Base-by-base conservation (phyloP, 2,329 filamentous ascomycete species). In the Botrytis porri region DNA sequence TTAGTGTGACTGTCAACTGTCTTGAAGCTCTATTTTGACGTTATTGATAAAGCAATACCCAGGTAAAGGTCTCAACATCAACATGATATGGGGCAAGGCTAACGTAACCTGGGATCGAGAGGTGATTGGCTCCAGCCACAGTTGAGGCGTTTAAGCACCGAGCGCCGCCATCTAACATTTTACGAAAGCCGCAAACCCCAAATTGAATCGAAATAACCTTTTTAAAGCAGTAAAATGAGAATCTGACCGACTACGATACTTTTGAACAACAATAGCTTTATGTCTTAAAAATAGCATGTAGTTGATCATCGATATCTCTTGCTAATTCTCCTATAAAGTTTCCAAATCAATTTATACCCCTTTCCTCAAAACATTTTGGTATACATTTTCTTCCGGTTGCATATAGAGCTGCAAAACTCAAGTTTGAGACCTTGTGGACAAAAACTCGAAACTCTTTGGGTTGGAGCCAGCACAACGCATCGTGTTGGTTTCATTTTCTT, bases 111-210 rank as follows among this genome's bases (percentile, higher is more conserved):
- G 14, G 20, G 4, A 18, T 18, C 22, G 37, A n/a, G 16, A 18
- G 67, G 0, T 74, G 70, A 74, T 72, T 74, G 73, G 73, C 25
- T 71, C 48, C n/a, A 72, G 69, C 69, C 69, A 71, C 69, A 71
- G 10, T 32, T 71, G 25, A 45, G 51, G 69, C 57, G 69, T 35
- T 43, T 51, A 51, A 57, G 51, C 51, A 51, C 29, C 32, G 35
- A 63, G 60, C 60, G 29, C 60, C 64, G 41, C 62, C 45, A 54
- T 54, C 45, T 70, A 61, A 45, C 54, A 70, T 39, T 51, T 70
- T 41, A 63, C 43, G 48, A 63, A 29, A 57, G 51, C 51, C 20
- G 41, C 69, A 43, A 65, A 51, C 20, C 43, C 39, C 32, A 51
- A 66, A 66, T 51, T 66, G 22, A 54, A 71, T 71, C 43, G 32